Base-by-base conservation (phyloP, 768 basidiomycete genomes). In the Leccinum subgranulosum region DNA sequence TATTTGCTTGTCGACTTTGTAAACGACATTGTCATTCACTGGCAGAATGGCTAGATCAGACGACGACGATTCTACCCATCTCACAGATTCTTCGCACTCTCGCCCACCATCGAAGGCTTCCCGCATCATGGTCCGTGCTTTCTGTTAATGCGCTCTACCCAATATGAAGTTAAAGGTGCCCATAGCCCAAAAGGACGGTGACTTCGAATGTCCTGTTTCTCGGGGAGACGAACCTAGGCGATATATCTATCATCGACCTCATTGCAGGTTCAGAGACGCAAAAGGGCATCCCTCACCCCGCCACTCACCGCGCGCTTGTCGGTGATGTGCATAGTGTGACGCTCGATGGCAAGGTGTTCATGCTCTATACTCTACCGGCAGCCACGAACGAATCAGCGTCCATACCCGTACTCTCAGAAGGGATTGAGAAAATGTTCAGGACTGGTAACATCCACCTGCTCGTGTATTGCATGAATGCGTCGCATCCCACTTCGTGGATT, bases 391-490 rank as follows among this genome's bases (percentile, higher is more conserved):
- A 34, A 41, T 58, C 50, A 2, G 28, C 41, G 41, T 34, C 60
- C 6, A 6, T 55, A 31, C 54, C 33, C 29, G 29, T 19, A 11
- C 41, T 48, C 31, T 51, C 12, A 43, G 54, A 56, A 58, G 17
- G 31, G 4, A 27, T 64, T 23, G 60, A 55, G 36, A 45, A 50
- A 10, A 53, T 31, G 2, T 36, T n/a, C 46, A 15, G 23, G 15
- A 47, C 46, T 14, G 63, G 68, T 12, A 65, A 59, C 27, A 28
- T 59, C 19, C 60, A 61, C 33, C 34, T 68, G 4, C 50, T 68
- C 19, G 60, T 63, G 36, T 68, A 68, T 45, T 68, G 63, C 63
- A 45, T 69, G 33, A 43, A 63, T 21, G 60, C 57, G 4, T 46
- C 29, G 4, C 63, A 51, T 49, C 23, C 67, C 28, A 48, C 39